A percentile compares a stretch with the other conserved stretches of the same genome.
Conservation (phyloP, 441 rosid species). For the Capsella rubella region DNA sequence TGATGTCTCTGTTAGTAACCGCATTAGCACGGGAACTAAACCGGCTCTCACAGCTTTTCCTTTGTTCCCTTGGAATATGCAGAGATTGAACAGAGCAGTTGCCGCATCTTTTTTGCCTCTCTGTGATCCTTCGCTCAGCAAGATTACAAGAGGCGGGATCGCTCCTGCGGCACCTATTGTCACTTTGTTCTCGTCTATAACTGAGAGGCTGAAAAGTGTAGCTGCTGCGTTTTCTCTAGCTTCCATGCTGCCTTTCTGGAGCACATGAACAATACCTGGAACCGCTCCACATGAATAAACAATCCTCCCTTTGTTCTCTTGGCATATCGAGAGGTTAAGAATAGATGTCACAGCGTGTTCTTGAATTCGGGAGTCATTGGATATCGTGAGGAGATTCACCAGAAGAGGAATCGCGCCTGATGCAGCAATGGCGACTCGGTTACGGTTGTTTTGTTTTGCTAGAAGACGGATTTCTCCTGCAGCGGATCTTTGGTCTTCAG, state of each 20-base stretch:
- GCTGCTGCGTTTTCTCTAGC: constrained; percentile 98
- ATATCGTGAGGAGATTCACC: constrained; percentile 65
- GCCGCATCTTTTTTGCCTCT: constrained; percentile 97
- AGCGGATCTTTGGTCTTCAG: constrained; percentile 76
- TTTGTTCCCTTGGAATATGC: constrained; percentile 92
- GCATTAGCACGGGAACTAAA: constrained; percentile 80
- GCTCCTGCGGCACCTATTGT: constrained; percentile 84
- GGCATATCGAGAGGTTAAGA: constrained; percentile 89
- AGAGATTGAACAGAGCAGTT: constrained; percentile 87
- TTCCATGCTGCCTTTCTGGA: constrained; percentile 96
- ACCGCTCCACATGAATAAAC: constrained; percentile 72
- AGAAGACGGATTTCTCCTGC: constrained; percentile 94
- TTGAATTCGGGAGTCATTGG: constrained; percentile 69
- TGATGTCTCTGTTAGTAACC: constrained; percentile 69
- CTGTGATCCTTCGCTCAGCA: constrained; percentile 84
- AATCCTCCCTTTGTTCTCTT: constrained; percentile 81
- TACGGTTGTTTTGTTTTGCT: constrained; percentile 84
- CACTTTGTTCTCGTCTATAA: constrained; percentile 83
- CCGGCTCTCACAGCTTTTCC: constrained; percentile 93
- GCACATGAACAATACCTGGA: constrained; percentile 84
- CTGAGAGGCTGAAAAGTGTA: constrained; percentile 93
- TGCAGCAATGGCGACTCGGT: constrained; percentile 84
- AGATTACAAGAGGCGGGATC: constrained; percentile 80
- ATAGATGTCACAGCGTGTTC: constrained; percentile 96
- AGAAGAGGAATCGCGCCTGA: constrained; percentile 96